Conservation (phyloP, 108 stramenopile genomes). For the Stephanodiscus triporus region DNA sequence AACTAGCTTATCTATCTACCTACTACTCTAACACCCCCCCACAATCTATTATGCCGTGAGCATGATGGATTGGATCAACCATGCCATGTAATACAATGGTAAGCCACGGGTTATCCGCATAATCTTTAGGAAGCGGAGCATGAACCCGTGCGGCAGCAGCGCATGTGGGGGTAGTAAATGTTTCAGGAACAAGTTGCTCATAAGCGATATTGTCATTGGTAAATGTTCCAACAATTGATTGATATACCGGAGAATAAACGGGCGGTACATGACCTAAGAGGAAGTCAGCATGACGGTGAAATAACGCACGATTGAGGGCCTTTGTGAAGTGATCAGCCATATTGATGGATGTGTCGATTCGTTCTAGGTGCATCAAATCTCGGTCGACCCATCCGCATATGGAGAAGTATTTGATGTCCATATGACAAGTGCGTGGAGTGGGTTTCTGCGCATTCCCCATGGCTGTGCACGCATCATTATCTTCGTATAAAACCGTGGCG, state of each 20-base stretch:
- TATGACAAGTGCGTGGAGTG: conserved; percentile 34
- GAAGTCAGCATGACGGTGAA: neutral
- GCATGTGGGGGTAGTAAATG: no score
- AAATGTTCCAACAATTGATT: no score
- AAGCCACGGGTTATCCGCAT: no score
- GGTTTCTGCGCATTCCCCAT: conserved; percentile 28
- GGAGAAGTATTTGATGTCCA: conserved; percentile 35
- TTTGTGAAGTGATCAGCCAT: conserved; percentile 6
- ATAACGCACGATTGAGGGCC: neutral
- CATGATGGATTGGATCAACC: no score
- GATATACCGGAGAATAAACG: neutral
- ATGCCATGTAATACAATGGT: no score
- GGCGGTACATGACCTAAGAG: neutral
- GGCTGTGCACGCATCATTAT: conserved; percentile 16
- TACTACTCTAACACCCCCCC: no score
- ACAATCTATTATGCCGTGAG: no score
- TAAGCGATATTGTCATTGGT: no score
- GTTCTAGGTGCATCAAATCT: neutral
- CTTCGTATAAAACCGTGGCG: conserved; percentile 27
- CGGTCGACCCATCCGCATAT: conserved; percentile 22
- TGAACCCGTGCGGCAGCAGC: no score
- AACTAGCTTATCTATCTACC: no score
- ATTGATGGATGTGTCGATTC: neutral
- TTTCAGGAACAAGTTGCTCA: no score
- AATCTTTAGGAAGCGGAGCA: no score